Base-by-base conservation (phyloP, 192 early-diverging fungal species). In the Mortierella alpina region DNA sequence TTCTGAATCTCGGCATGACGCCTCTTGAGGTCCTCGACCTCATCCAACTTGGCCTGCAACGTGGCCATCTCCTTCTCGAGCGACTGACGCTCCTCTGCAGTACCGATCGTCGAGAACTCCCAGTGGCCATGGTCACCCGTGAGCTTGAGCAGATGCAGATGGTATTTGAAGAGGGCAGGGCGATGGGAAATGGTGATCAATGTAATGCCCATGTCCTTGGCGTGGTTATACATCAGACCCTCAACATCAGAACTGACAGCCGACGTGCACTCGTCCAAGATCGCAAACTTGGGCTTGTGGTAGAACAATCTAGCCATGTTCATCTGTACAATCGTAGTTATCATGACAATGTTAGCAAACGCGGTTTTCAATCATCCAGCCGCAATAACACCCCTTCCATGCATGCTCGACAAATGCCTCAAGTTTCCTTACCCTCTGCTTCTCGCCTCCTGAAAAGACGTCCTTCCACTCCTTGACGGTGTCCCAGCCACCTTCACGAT, bases 231-330 rank as follows among this genome's bases (percentile, higher is more conserved):
- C 93, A 99, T 95, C 83, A 96, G 83, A 52, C 89, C 87, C 83
- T 99, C 98, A 12, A 97, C 89, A 70, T 99, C 98, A 76, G 93
- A 93, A 76, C 92, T 94, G 49, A 99, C 96, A 0, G 97, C 91
- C 57, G 86, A 87, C 4, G 89, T 90, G 53, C 94, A 96, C 89
- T 99, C 98, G 85, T 98, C 97, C 82, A 99, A 87, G 76, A 99
- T 95, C 41, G 97, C 98, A 86, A 91, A 99, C 69, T 89, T 90
- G 17, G 98, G 98, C 52, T 89, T 88, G 85, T 99, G 98, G 86
- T 98, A 99, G 81, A 98, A 98, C 72, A 99, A 87, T 18, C 98
- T 86, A 6, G 96, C 96, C 94, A 99, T 95, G 45, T 94, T 95
- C 65, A 99, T 92, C 89, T 90, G 73, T 52, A 22, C 3, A 48